These are phyloP conservation scores for Phytomonas sp. DNA, from an alignment of 208 protist genomes.

Conservation along the genomic window DNA sequence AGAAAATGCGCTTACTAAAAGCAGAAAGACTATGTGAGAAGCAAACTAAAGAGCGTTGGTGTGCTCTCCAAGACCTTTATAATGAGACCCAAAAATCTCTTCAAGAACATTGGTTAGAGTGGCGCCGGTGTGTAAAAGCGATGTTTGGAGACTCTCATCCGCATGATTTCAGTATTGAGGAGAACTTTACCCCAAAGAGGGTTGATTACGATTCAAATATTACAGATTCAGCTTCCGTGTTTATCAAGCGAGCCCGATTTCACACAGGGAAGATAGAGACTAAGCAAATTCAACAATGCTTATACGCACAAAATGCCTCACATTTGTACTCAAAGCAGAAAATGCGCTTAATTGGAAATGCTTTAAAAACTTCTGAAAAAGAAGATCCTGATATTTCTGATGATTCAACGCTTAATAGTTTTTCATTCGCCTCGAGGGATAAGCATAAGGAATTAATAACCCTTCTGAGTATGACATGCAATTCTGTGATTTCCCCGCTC, in stretches of 20 bases:
- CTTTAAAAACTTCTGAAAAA: not conserved
- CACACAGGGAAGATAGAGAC: slow-evolving; percentile 43
- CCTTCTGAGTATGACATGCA: not conserved
- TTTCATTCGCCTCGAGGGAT: not conserved
- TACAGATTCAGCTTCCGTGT: slow-evolving; percentile 65
- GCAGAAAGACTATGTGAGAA: slow-evolving; percentile 27
- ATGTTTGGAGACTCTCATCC: slow-evolving; percentile 61
- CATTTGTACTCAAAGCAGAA: not conserved
- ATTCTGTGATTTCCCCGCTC: slow-evolving; percentile 52
- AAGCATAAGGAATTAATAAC: not conserved
- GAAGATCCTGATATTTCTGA: not conserved
- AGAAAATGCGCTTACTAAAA: slow-evolving; percentile 57
- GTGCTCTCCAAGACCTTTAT: slow-evolving; percentile 41
- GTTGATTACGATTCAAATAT: slow-evolving; percentile 59
- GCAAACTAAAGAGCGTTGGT: slow-evolving; percentile 34
- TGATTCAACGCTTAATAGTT: not conserved
- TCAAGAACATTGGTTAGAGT: slow-evolving; percentile 56
- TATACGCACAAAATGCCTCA: slow-evolving; percentile 14
- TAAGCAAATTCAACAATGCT: slow-evolving; percentile 47
- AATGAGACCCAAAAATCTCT: slow-evolving; percentile 47
- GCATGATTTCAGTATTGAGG: slow-evolving; percentile 20
- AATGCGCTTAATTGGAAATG: not conserved
- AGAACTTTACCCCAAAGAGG: slow-evolving; percentile 18
- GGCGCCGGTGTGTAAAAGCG: slow-evolving; percentile 36
- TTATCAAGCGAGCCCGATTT: slow-evolving; percentile 43